Evolutionary conservation across 495 filamentous ascomycete genomes (phyloP).

Genomic region (Neurospora sp.): DNA sequence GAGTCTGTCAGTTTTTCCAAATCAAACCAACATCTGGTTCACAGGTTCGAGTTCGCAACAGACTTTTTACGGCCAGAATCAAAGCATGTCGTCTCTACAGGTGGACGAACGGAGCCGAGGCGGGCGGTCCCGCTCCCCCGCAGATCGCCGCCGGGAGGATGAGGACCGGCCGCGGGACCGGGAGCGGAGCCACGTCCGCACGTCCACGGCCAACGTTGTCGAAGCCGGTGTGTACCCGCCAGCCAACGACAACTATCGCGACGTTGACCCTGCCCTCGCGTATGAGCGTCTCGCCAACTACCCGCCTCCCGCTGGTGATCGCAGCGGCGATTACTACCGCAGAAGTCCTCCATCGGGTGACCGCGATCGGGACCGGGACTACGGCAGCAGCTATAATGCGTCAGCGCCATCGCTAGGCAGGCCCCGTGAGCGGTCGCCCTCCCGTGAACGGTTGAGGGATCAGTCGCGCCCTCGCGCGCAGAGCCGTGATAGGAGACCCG

Average conservation of each 20-base stretch:
- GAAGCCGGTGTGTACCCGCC: constrained; percentile 42
- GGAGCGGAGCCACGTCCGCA: constrained; percentile 33
- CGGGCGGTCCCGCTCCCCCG: constrained; percentile 51
- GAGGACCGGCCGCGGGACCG: constrained; percentile 16
- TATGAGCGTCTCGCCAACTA: constrained; percentile 24
- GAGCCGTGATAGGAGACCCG: constrained; percentile 3
- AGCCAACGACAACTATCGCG: constrained; percentile 23
- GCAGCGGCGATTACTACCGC: constrained; percentile 16
- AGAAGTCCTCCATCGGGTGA: constrained; percentile 6
- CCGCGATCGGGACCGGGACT: constrained; percentile 17
- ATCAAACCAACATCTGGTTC: neutral
- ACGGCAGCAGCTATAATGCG: constrained; percentile 5
- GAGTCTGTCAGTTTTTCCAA: neutral
- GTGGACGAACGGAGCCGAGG: constrained; percentile 50
- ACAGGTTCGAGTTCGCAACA: neutral
- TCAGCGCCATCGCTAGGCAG: constrained; percentile 9
- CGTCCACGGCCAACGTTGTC: constrained; percentile 22
- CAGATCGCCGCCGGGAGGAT: constrained; percentile 27
- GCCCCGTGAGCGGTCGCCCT: constrained; percentile 4
- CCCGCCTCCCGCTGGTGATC: constrained; percentile 20
- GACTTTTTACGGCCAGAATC: neutral
- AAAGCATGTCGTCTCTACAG: constrained; percentile 36
- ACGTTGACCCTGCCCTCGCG: constrained; percentile 20
- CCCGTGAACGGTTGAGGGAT: constrained; percentile 4
- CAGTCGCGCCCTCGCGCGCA: neutral